Percentiles rank a stretch among this genome's conserved stretches.
Conservation (phyloP, 2,329 filamentous ascomycete genomes). For the Escovopsis sp. region DNA sequence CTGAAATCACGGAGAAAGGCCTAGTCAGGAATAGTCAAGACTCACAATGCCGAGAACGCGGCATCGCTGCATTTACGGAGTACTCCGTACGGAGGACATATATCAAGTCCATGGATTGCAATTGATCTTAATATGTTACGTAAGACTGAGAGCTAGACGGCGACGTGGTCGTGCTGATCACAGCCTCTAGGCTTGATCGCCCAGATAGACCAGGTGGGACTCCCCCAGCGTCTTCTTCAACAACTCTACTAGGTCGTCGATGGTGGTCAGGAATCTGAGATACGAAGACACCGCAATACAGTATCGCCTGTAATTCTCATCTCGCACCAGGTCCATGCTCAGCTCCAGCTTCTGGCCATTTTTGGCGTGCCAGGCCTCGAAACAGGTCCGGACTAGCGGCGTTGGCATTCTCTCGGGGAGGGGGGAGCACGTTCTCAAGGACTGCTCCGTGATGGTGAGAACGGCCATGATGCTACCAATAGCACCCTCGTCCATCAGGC, state of each 20-base stretch:
- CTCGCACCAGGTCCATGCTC: slow-evolving; percentile 19
- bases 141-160: too few relatives aligned
- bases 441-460: slow-evolving; percentile 29
- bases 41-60: too few relatives aligned
- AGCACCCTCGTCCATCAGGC: slow-evolving; percentile 26
- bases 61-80: too few relatives aligned
- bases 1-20: too few relatives aligned
- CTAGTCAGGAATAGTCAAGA: too few relatives aligned
- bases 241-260: slow-evolving; percentile 30
- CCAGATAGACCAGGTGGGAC: slow-evolving; percentile 18
- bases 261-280: slow-evolving; percentile 24
- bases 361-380: slow-evolving; percentile 13
- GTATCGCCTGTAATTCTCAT: slow-evolving; percentile 29
- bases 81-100: too few relatives aligned
- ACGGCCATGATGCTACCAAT: slow-evolving; percentile 38
- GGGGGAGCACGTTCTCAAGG: slow-evolving; percentile 31
- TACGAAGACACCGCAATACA: slow-evolving; percentile 31
- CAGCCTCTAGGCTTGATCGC: slow-evolving; percentile 6
- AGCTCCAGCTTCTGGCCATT: slow-evolving; percentile 13
- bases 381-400: slow-evolving; percentile 25
- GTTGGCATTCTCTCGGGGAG: slow-evolving; percentile 32
- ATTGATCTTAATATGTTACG: too few relatives aligned
- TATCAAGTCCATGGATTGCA: too few relatives aligned
- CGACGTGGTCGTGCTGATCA: too few relatives aligned
- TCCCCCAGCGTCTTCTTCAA: slow-evolving; percentile 31